Evolutionary conservation across 495 filamentous ascomycete genomes (phyloP).

Genomic region (Penicillium ucsense): DNA sequence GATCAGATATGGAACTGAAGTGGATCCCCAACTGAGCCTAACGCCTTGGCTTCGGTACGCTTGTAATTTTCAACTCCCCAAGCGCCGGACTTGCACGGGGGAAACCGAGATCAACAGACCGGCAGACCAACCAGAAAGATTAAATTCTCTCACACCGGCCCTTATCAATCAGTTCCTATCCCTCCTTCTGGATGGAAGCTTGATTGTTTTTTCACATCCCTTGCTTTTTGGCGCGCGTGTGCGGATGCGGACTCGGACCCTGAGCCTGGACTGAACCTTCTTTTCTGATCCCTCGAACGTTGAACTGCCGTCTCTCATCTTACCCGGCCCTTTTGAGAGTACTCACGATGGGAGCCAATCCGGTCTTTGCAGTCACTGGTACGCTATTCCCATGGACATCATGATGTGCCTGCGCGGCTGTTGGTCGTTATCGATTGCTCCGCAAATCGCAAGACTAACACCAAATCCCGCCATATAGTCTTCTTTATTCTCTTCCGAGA

Average conservation of each 20-base stretch:
- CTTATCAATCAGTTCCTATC: slow-evolving; percentile 10
- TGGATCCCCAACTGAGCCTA: too few species aligned
- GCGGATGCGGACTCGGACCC: too few species aligned
- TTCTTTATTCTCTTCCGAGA: slow-evolving; percentile 87
- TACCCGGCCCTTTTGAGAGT: background rate
- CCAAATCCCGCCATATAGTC: slow-evolving; percentile 25
- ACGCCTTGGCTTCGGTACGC: background rate
- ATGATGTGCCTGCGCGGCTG: background rate
- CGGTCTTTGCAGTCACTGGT: slow-evolving; percentile 19
- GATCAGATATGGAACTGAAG: too few species aligned
- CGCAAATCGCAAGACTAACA: background rate
- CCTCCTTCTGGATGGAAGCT: background rate
- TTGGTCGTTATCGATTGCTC: too few species aligned
- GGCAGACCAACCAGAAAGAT: too few species aligned
- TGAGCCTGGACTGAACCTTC: background rate
- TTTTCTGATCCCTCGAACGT: background rate
- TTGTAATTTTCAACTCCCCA: slow-evolving; percentile 10
- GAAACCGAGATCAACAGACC: background rate
- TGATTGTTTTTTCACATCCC: background rate
- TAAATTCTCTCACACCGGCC: background rate
- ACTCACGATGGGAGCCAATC: slow-evolving; percentile 9
- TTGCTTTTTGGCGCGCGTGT: background rate
- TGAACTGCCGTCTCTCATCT: background rate
- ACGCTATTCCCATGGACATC: background rate
- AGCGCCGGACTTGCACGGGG: background rate